Percentiles rank a stretch among this genome's conserved stretches.
Evolutionary conservation across 1,139 yeast species (phyloP).

Genomic region (Debaryomycetaceae sp.): DNA sequence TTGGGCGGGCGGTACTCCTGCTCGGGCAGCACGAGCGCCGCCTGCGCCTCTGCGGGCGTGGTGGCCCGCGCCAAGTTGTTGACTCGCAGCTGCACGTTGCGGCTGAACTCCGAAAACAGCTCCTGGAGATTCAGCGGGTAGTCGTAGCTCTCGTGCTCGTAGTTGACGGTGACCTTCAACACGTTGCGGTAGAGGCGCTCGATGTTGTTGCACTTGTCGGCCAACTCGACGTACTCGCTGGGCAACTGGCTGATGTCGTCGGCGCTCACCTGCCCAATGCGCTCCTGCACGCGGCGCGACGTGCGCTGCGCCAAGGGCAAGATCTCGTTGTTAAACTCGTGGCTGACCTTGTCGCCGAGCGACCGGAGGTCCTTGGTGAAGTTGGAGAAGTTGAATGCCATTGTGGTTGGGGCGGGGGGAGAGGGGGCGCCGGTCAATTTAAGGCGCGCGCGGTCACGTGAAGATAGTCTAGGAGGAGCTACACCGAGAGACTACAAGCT

Average conservation of each 20-base stretch:
- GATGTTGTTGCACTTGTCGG: conserved; percentile 69
- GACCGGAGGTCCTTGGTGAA: conserved; percentile 28
- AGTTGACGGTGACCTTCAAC: conserved; percentile 64
- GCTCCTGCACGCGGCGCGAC: conserved; percentile 73
- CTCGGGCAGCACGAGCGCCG: conserved; percentile 57
- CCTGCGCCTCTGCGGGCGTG: conserved; percentile 79
- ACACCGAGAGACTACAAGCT: too few species aligned
- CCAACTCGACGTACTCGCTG: conserved; percentile 73
- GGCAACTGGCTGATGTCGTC: conserved; percentile 83
- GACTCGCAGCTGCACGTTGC: conserved; percentile 62
- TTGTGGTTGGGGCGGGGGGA: conserved; percentile 11
- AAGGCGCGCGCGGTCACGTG: too few species aligned
- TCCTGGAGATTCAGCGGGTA: conserved; percentile 78
- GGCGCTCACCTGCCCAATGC: conserved; percentile 61
- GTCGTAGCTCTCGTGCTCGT: conserved; percentile 78
- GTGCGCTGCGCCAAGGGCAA: conserved; percentile 78
- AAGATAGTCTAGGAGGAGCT: too few species aligned
- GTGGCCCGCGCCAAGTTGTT: conserved; percentile 69
- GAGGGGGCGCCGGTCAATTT: too few species aligned
- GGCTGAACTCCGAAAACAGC: conserved; percentile 70
- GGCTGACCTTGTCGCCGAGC: conserved; percentile 25
- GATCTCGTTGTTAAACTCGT: conserved; percentile 43
- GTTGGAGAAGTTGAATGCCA: conserved; percentile 45
- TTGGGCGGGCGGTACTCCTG: conserved; percentile 64
- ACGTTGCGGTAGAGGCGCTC: conserved; percentile 70